phyloP scores from a whole-genome alignment of 768 basidiomycete species.

The Tephrocybe sp. region DNA sequence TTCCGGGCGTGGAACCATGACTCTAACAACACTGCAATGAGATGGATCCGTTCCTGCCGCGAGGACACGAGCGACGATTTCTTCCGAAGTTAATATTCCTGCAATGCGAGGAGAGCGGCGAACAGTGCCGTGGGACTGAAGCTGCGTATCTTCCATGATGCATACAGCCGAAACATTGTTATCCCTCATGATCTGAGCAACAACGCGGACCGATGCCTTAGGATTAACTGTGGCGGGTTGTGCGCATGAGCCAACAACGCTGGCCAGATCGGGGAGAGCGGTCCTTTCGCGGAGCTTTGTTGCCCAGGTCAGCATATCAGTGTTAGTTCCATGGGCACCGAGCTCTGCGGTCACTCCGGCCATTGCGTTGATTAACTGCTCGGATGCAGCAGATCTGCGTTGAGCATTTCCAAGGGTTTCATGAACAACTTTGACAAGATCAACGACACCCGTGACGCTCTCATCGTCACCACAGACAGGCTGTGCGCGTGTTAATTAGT shows the following conservation, averaged over 20 bases:
- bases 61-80: conserved; percentile 2
- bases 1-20: conserved; percentile 2
- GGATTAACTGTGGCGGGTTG: neutral
- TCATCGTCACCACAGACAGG: conserved; percentile 2
- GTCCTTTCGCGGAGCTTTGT: conserved; percentile 1
- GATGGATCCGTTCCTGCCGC: neutral
- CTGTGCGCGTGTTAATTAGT: neutral
- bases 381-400: neutral
- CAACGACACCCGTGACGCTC: neutral
- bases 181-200: conserved; percentile 6
- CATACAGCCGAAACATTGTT: conserved; percentile 3
- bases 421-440: conserved; percentile 4
- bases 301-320: conserved; percentile 4
- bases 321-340: neutral
- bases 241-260: neutral
- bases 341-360: neutral
- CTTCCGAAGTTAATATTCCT: conserved; percentile 3
- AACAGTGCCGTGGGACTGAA: neutral
- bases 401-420: conserved; percentile 1
- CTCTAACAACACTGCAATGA: neutral
- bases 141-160: neutral
- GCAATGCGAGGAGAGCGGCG: neutral
- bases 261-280: conserved; percentile 1
- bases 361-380: conserved; percentile 3
- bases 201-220: neutral